These are phyloP conservation scores for Chaetoscypha palmicola DNA, from an alignment of 2,329 filamentous ascomycete species.

Conservation along the genomic window DNA sequence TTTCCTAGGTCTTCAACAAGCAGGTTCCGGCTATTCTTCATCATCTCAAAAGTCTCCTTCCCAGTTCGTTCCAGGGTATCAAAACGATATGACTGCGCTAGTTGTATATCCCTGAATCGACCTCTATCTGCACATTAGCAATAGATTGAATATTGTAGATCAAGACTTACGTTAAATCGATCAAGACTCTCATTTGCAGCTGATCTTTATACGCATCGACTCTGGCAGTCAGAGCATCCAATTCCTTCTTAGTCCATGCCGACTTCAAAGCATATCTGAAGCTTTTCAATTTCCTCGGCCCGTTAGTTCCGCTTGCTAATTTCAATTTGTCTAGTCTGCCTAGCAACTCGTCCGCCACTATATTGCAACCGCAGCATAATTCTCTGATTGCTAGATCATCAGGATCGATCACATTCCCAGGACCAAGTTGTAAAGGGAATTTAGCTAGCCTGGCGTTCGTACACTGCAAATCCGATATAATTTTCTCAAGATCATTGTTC, in stretches of 20 bases:
- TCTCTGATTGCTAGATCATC: slow-evolving; percentile 1
- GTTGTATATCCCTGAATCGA: background rate
- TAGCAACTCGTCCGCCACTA: slow-evolving; percentile 4
- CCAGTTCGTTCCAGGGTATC: slow-evolving; percentile 6
- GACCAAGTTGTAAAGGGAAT: background rate
- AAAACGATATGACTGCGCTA: slow-evolving; percentile 2
- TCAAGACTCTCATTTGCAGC: background rate
- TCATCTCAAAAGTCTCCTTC: slow-evolving; percentile 1
- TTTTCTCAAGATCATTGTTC: slow-evolving; percentile 3
- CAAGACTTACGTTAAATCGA: background rate
- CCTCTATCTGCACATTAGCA: background rate
- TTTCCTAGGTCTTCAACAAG: background rate
- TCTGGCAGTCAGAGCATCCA: slow-evolving; percentile 1
- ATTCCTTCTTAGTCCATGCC: background rate
- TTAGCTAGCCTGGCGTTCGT: slow-evolving; percentile 1
- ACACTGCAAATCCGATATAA: background rate
- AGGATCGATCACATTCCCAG: background rate
- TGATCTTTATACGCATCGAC: slow-evolving; percentile 2
- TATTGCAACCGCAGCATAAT: slow-evolving; percentile 6
- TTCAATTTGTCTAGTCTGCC: slow-evolving; percentile 2
- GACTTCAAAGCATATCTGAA: slow-evolving; percentile 2
- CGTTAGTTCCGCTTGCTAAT: background rate
- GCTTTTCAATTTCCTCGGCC: background rate
- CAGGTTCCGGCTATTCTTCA: slow-evolving; percentile 1
- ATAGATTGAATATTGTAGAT: background rate